Percentiles rank a stretch among this genome's conserved stretches.
These are phyloP conservation scores for Hemisphaericaspora lyxosophila DNA, from an alignment of 1,139 yeast genomes.

Conservation along the genomic window DNA sequence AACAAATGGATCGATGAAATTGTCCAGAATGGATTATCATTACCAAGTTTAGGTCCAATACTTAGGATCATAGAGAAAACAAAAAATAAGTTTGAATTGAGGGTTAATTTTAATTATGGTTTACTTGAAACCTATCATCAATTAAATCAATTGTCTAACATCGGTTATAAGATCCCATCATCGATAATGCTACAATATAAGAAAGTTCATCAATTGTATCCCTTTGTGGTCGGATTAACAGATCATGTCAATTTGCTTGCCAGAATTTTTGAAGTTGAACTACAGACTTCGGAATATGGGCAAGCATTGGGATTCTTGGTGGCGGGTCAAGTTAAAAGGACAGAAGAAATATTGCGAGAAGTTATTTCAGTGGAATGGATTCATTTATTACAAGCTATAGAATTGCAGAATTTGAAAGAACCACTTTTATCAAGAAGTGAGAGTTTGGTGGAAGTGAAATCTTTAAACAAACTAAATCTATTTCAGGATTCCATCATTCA, in stretches of 20 bases:
- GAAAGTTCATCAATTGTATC: conserved; percentile 51
- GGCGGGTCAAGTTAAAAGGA: conserved; percentile 31
- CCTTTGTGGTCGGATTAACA: conserved; percentile 54
- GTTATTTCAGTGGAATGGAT: conserved; percentile 54
- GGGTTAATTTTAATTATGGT: conserved; percentile 53
- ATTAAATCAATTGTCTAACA: conserved; percentile 48
- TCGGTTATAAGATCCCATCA: conserved; percentile 62
- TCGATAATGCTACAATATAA: conserved; percentile 33
- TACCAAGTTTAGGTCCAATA: conserved; percentile 14
- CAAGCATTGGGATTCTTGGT: conserved; percentile 46
- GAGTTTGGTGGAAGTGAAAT: conserved; percentile 37
- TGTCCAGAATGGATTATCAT: conserved; percentile 5
- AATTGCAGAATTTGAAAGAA: conserved; percentile 25
- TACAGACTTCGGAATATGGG: conserved; percentile 23
- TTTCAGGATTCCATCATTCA: conserved; percentile 37
- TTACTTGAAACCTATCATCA: conserved; percentile 51
- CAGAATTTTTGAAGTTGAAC: conserved; percentile 22
- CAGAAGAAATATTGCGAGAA: conserved; percentile 24
- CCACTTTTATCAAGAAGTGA: conserved; percentile 15
- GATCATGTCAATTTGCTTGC: conserved; percentile 43
- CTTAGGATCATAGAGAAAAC: conserved; percentile 12
- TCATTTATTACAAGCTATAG: conserved; percentile 51
- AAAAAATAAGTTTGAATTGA: conserved; percentile 17
- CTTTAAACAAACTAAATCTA: conserved; percentile 35
- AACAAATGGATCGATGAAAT: conserved; percentile 46